Conservation (phyloP, 1,139 yeast genomes). For the Yamadazyma dendronema region DNA sequence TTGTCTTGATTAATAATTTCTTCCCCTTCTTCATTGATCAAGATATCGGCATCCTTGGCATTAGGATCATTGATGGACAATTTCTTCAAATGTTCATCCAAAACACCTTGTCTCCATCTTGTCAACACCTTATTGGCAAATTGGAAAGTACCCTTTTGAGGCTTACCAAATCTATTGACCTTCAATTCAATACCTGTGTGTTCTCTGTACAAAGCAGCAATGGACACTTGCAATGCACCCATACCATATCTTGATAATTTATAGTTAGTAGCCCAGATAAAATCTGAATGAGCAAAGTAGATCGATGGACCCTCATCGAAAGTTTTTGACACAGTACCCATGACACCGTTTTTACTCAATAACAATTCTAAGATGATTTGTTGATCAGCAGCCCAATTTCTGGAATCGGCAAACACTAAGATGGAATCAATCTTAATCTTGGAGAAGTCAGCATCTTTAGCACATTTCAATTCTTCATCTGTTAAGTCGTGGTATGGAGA, state of each 20-base stretch:
- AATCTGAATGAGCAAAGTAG: constrained; percentile 85
- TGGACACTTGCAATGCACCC: constrained; percentile 86
- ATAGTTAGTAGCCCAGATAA: constrained; percentile 86
- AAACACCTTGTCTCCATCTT: constrained; percentile 74
- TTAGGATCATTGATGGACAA: constrained; percentile 45
- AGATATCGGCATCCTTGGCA: constrained; percentile 46
- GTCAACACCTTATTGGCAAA: constrained; percentile 75
- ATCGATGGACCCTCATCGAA: constrained; percentile 77
- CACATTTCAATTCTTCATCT: constrained; percentile 61
- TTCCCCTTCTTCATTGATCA: constrained; percentile 48
- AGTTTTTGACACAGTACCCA: constrained; percentile 74
- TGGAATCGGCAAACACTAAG: constrained; percentile 75
- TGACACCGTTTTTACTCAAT: constrained; percentile 70
- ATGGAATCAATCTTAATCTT: constrained; percentile 67
- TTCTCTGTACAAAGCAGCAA: constrained; percentile 77
- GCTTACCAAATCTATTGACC: constrained; percentile 80
- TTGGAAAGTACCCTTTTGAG: constrained; percentile 79
- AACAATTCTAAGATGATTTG: constrained; percentile 79
- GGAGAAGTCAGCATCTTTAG: constrained; percentile 63
- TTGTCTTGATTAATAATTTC: constrained; percentile 46
- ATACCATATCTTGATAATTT: constrained; percentile 78
- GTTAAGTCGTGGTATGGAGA: constrained; percentile 76
- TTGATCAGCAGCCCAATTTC: constrained; percentile 90
- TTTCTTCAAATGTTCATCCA: constrained; percentile 68
- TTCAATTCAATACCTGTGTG: constrained; percentile 77